Evolutionary conservation across 495 filamentous ascomycete genomes (phyloP).

Genomic region (Penicillium pancosmium): DNA sequence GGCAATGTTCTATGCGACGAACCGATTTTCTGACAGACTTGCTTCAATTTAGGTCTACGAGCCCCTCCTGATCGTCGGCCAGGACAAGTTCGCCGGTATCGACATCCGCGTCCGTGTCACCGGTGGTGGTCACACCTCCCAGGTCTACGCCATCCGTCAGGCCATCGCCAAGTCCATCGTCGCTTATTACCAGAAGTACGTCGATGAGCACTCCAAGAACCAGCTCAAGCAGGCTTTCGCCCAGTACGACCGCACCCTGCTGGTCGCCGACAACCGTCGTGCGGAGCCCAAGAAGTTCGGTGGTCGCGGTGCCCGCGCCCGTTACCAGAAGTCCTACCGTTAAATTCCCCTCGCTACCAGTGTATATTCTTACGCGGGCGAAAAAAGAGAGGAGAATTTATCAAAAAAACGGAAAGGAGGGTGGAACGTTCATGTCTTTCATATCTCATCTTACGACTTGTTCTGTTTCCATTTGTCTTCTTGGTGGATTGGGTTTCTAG

Average conservation of each 20-base stretch:
- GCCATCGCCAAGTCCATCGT: conserved; percentile 98
- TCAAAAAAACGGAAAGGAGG: conserved; percentile 25
- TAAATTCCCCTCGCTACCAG: conserved; percentile 40
- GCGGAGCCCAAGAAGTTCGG: conserved; percentile 93
- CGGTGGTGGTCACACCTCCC: conserved; percentile 97
- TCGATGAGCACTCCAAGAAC: conserved; percentile 99
- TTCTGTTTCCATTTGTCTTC: conserved; percentile 26
- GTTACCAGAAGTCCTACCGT: conserved; percentile 92
- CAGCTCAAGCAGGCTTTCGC: conserved; percentile 91
- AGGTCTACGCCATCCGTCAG: conserved; percentile 98
- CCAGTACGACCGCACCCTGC: conserved; percentile 93
- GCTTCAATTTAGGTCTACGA: conserved; percentile 75
- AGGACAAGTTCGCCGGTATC: conserved; percentile 94
- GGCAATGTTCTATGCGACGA: conserved; percentile 1
- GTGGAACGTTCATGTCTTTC: conserved; percentile 24
- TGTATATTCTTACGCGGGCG: conserved; percentile 24
- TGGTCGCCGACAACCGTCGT: conserved; percentile 96
- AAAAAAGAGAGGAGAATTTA: conserved; percentile 20
- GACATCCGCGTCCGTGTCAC: conserved; percentile 97
- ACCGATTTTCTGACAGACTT: conserved; percentile 10
- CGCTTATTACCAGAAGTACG: conserved; percentile 99
- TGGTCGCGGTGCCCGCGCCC: conserved; percentile 84
- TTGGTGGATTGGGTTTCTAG: conserved; percentile 28
- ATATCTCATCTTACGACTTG: conserved; percentile 31
- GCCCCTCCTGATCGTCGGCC: conserved; percentile 91